Evolutionary conservation across 176 grass and related monocot species (phyloP), one percentile per base, ranked within the genome.

Genomic region (Aechmea fasciata): DNA sequence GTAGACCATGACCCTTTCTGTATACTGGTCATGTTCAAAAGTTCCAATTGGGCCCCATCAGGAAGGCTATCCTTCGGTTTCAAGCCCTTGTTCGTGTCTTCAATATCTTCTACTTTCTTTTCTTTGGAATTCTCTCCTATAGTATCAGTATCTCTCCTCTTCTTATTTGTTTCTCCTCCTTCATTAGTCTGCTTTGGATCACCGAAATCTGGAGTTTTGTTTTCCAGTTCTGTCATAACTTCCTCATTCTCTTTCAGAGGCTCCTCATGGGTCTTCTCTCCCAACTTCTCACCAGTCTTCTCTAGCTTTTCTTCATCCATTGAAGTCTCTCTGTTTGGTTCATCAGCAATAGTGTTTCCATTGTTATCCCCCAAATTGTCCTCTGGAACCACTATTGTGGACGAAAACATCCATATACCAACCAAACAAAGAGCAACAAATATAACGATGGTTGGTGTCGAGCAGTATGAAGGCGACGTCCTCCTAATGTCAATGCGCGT

Each of bases 371-470:
- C 67, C 26, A 50, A 67, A 53, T 49, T 71, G 50, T 69, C 72
- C 9, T 77, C 87, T 0, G 91, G 91, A 63, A 75, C 70, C 68
- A 91, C 82, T 47, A 83, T 83, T 22, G 78, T 57, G n/a, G 91
- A 90, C 26, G 91, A 83, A 48, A 79, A 29, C 84, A 85, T 88
- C 91, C 91, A 96, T 65, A 88, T 83, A 13, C 71, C 85, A 13
- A 91, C 80, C 18, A 96, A 78, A 66, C 87, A 83, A 26, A 96
- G 73, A 53, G 81, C 84, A 65, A 96, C 91, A 69, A 91, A 90
- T 49, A 83, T 33, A 29, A 83, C 69, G 59, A 82, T 33, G 52
- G 65, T 64, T 63, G 77, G 48, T n/a, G 77, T 75, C 55, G 82
- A 81, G 65, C 79, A 85, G 73, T 67, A 83, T 11, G 25, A 87